These are phyloP conservation scores for Wickerhamiella vanderwaltii DNA, from an alignment of 805 yeast genomes.

Conservation along the genomic window DNA sequence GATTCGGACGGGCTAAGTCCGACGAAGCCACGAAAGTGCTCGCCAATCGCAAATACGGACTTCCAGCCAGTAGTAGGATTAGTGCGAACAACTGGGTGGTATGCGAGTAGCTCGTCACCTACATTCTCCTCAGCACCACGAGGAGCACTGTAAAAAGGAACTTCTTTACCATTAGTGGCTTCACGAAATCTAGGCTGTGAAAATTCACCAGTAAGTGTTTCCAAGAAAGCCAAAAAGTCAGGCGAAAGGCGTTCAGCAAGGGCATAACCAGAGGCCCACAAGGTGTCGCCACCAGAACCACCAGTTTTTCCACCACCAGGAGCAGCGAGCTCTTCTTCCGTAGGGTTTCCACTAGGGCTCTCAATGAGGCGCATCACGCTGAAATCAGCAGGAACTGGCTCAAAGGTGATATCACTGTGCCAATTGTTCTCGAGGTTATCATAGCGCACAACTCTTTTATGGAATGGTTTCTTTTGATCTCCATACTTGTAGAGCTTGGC, in stretches of 20 bases:
- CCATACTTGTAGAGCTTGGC: background rate
- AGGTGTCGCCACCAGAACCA: conserved; percentile 38
- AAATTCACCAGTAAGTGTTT: conserved; percentile 15
- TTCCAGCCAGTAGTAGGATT: conserved; percentile 59
- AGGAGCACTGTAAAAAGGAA: conserved; percentile 18
- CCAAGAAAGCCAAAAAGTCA: conserved; percentile 35
- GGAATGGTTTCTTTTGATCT: background rate
- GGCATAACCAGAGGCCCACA: conserved; percentile 42
- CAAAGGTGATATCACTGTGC: conserved; percentile 48
- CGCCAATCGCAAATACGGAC: conserved; percentile 30
- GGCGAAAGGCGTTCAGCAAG: conserved; percentile 44
- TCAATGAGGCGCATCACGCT: conserved; percentile 41
- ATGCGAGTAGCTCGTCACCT: conserved; percentile 22
- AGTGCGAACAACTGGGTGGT: conserved; percentile 50
- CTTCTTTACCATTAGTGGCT: background rate
- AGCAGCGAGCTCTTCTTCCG: conserved; percentile 8
- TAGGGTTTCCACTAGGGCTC: conserved; percentile 24
- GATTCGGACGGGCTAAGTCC: conserved; percentile 38
- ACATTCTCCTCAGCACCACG: conserved; percentile 25
- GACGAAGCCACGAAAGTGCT: conserved; percentile 32
- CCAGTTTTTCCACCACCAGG: conserved; percentile 20
- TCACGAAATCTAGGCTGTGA: conserved; percentile 7
- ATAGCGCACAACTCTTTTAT: conserved; percentile 1
- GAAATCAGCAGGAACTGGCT: conserved; percentile 44
- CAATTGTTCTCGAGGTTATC: conserved; percentile 22